phyloP scores from a whole-genome alignment of 148 eudicot species.

The Cornus controversa region DNA sequence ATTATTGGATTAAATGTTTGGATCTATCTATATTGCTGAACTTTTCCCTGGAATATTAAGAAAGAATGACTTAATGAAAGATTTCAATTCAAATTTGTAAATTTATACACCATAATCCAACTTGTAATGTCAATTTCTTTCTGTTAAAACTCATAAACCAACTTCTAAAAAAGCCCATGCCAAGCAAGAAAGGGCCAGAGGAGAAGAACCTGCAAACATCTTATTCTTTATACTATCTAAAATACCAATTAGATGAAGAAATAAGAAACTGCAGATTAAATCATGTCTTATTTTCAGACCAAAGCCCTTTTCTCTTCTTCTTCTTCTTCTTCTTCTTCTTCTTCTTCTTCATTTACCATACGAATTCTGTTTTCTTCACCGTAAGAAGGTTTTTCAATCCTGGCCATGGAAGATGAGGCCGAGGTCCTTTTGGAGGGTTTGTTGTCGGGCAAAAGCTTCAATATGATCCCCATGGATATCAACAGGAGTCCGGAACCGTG shows the following conservation, averaged over 20 bases:
- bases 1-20: no score
- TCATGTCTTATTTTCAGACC: conserved; percentile 9
- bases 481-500: conserved; percentile 65
- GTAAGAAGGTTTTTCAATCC: conserved; percentile 5
- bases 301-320: conserved; percentile 24
- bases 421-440: conserved; percentile 21
- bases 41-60: no score
- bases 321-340: conserved; percentile 24
- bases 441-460: conserved; percentile 62
- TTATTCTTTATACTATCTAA: background rate
- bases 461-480: conserved; percentile 62
- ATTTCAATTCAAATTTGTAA: no score
- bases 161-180: no score
- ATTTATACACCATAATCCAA: background rate
- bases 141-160: background rate
- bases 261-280: background rate
- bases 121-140: background rate
- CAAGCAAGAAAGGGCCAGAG: no score
- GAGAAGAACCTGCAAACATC: background rate
- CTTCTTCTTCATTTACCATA: conserved; percentile 17
- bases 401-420: conserved; percentile 12
- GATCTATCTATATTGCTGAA: no score
- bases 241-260: background rate
- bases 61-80: no score
- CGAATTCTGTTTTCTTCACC: conserved; percentile 17